Evolutionary conservation across 1,139 yeast genomes (phyloP), one percentile per base, ranked within the genome.

Genomic region (Hyphopichia wangnamkhiaoensis): DNA sequence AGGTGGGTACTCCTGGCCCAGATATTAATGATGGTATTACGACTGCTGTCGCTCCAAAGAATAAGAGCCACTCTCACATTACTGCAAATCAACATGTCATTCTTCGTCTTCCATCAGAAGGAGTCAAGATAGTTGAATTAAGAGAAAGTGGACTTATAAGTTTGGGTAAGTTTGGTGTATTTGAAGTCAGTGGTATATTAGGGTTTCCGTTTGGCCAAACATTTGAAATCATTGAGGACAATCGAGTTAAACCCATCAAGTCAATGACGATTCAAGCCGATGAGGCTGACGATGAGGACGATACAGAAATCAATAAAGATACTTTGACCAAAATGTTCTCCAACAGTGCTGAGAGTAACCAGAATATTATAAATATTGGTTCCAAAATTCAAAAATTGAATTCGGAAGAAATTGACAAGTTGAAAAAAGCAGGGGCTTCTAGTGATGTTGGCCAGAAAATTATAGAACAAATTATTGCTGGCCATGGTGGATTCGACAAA

Each of bases 161-260:
- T 41, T 68, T 94, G 48, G 98, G 98, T 2, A 93, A 93, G 60
- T 94, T 93, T 62, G 99, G 98, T 7, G 69, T 83, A 1, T 93
- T 94, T 60, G 68, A 75, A 32, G 89, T 85, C 4, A 79, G 83
- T 49, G 84, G 80, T 40, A 76, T 93, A 13, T 57, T 93, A 27
- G 97, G 96, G 2, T 83, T 73, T 53, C 86, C 93, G 4, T 84
- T 79, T 52, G 98, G 98, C 1, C 91, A 86, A 52, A 81, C 95
- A 0, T 93, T 93, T 63, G 98, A 93, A 58, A 85, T 93, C 31
- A 57, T 74, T 23, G 86, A 80, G 35, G 82, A 79, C 44, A 66
- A 70, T 42, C 65, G 68, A 20, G 80, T 82, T 7, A 61, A 61
- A 36, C 78, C 84, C 2, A 74, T 80, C 34, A 63, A 65, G 39